Percentiles rank a stretch among this genome's conserved stretches.
Evolutionary conservation across 2,329 filamentous ascomycete genomes (phyloP).

Genomic region (Chlorencoelia australis): DNA sequence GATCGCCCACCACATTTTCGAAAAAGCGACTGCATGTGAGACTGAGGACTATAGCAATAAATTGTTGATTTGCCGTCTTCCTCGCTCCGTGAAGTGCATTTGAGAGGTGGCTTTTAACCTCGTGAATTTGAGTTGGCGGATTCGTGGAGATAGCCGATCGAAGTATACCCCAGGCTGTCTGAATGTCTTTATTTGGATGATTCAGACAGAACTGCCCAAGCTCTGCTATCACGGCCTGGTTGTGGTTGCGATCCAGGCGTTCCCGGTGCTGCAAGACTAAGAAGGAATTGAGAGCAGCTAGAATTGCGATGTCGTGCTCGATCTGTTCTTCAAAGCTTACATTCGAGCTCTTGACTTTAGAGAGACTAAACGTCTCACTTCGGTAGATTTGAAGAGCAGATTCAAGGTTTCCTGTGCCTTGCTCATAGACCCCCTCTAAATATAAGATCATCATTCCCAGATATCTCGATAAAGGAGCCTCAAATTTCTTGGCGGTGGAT

Average conservation of each 20-base stretch:
- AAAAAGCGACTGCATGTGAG: slow-evolving; percentile 71
- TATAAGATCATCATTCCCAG: slow-evolving; percentile 38
- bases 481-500: slow-evolving; percentile 14
- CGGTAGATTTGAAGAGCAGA: slow-evolving; percentile 58
- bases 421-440: slow-evolving; percentile 63
- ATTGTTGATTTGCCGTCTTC: slow-evolving; percentile 62
- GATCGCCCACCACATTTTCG: slow-evolving; percentile 54
- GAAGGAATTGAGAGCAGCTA: slow-evolving; percentile 58
- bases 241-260: slow-evolving; percentile 46
- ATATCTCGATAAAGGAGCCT: slow-evolving; percentile 17
- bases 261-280: slow-evolving; percentile 60
- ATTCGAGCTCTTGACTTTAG: slow-evolving; percentile 26
- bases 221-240: slow-evolving; percentile 50
- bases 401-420: slow-evolving; percentile 66
- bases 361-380: slow-evolving; percentile 47
- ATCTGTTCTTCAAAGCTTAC: slow-evolving; percentile 36
- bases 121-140: slow-evolving; percentile 57
- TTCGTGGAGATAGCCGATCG: slow-evolving; percentile 55
- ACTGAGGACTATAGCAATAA: slow-evolving; percentile 72
- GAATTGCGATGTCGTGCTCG: slow-evolving; percentile 53
- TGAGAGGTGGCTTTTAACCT: slow-evolving; percentile 70
- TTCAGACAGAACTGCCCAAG: slow-evolving; percentile 57
- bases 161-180: slow-evolving; percentile 67
- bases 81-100: slow-evolving; percentile 61
- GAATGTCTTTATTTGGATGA: slow-evolving; percentile 65